phyloP scores from a whole-genome alignment of 129 eudicot species.

The Scalesia atractyloides region DNA sequence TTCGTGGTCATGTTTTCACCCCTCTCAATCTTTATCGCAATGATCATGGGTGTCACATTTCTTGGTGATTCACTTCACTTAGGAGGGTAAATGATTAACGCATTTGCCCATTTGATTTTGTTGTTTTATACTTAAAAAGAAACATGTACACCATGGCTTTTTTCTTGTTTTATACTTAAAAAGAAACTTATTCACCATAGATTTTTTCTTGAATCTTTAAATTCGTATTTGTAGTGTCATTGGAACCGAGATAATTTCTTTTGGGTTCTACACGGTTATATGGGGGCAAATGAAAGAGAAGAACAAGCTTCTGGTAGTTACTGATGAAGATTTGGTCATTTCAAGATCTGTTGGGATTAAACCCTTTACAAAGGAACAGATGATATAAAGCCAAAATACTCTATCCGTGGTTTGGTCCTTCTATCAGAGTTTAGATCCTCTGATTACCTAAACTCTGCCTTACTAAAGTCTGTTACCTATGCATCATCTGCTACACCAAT shows the following conservation, averaged over 20 bases:
- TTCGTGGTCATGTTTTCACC: constrained; percentile 32
- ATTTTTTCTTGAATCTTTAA: constrained; percentile 13
- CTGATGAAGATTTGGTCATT: neutral
- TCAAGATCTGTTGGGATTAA: no score
- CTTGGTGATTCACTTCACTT: constrained; percentile 32
- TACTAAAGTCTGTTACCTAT: no score
- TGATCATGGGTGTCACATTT: constrained; percentile 24
- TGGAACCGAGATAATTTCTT: constrained; percentile 21
- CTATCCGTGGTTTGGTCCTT: no score
- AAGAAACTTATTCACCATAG: neutral
- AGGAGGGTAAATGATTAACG: constrained; percentile 26
- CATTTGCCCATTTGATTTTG: no score
- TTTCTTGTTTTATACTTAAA: no score
- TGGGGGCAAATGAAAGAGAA: constrained; percentile 30
- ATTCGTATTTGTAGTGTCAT: constrained; percentile 24
- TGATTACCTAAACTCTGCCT: no score
- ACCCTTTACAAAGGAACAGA: no score
- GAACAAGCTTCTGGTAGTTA: constrained; percentile 1
- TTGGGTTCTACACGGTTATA: constrained; percentile 26
- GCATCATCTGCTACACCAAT: no score
- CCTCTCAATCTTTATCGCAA: constrained; percentile 26
- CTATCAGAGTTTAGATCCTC: no score
- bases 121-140: no score
- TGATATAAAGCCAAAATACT: no score
- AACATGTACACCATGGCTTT: neutral